phyloP scores from a whole-genome alignment of 2,329 filamentous ascomycete genomes.

The Beauveria australis region DNA sequence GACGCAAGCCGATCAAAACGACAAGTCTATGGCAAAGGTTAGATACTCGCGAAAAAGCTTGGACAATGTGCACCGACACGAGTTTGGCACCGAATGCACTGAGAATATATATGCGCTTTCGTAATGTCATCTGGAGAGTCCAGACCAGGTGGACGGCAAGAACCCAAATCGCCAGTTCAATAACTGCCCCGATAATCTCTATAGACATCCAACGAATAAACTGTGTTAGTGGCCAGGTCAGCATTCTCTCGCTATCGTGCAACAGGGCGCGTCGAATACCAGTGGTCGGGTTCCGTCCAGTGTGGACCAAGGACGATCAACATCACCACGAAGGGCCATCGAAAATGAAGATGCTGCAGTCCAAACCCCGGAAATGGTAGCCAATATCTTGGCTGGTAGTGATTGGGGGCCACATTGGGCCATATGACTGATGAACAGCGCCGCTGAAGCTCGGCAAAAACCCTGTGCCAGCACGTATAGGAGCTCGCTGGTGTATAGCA shows the following conservation, averaged over 20 bases:
- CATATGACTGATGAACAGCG: conserved; percentile 7
- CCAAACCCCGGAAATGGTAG: background rate
- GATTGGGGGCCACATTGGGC: conserved; percentile 3
- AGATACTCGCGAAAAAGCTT: background rate
- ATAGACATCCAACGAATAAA: conserved; percentile 2
- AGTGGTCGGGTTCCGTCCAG: background rate
- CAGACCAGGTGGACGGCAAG: conserved; percentile 1
- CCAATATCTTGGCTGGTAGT: background rate
- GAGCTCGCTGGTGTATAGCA: background rate
- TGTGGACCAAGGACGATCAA: background rate
- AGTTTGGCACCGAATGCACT: conserved; percentile 4
- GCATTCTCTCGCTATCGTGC: too few species aligned
- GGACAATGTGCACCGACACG: background rate
- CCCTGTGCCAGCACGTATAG: background rate
- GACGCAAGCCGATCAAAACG: background rate
- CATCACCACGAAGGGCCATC: background rate
- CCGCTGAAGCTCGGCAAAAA: background rate
- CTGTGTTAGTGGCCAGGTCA: background rate
- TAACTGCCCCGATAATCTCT: background rate
- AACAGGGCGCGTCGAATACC: background rate
- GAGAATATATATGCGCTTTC: conserved; percentile 9
- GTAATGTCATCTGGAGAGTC: conserved; percentile 8
- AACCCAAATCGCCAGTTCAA: background rate
- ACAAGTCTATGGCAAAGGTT: background rate
- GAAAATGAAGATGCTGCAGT: background rate